These are phyloP conservation scores for Rhizopogon salebrosus DNA, from an alignment of 768 basidiomycete species.

Conservation along the genomic window DNA sequence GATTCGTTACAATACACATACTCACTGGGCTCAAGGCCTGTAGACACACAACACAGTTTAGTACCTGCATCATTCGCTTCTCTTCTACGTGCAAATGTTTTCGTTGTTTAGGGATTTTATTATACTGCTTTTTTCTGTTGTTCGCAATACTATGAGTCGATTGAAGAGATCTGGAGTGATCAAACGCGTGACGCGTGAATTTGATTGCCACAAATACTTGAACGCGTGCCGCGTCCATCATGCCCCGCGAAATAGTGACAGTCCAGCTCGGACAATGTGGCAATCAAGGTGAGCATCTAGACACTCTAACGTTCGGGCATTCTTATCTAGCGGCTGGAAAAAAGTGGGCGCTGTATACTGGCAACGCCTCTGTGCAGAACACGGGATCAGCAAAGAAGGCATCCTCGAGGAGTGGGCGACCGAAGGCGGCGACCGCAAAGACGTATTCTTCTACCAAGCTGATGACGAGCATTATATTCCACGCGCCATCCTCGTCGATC, in stretches of 20 bases:
- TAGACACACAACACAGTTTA: constrained; percentile 20
- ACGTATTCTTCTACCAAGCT: constrained; percentile 99
- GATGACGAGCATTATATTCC: constrained; percentile 99
- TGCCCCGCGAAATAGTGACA: constrained; percentile 84
- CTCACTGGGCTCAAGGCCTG: constrained; percentile 31
- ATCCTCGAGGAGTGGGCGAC: constrained; percentile 97
- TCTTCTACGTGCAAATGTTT: constrained; percentile 5
- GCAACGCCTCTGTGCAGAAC: constrained; percentile 97
- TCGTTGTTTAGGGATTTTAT: constrained; percentile 7
- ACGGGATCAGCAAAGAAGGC: constrained; percentile 94
- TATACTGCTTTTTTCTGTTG: constrained; percentile 7
- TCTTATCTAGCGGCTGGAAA: constrained; percentile 3
- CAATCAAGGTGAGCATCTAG: constrained; percentile 67
- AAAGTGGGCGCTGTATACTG: constrained; percentile 96
- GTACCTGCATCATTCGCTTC: constrained; percentile 15
- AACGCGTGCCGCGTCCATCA: constrained; percentile 25
- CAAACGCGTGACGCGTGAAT: constrained; percentile 6
- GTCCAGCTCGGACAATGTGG: constrained; percentile 89
- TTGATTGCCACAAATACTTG: constrained; percentile 6
- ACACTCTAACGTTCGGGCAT: constrained; percentile 7
- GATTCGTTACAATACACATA: constrained; percentile 15
- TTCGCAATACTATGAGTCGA: not conserved
- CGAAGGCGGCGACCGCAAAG: constrained; percentile 93
- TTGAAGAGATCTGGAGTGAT: not conserved
- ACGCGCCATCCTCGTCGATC: constrained; percentile 90